phyloP scores from a whole-genome alignment of 2,329 filamentous ascomycete genomes.

The Coniochaeta sp. region DNA sequence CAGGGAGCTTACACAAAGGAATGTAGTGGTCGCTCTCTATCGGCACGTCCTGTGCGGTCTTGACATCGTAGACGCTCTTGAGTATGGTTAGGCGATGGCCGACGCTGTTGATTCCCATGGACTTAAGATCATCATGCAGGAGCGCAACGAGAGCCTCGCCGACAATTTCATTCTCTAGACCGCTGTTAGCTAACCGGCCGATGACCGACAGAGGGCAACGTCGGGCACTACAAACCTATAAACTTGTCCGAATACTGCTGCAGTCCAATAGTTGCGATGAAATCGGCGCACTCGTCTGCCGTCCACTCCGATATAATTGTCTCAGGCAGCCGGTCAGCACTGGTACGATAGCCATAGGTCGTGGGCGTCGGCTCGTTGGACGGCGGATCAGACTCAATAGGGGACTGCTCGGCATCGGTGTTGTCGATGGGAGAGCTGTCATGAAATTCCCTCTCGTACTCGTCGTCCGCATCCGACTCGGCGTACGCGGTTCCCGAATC shows the following conservation, averaged over 20 bases:
- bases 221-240: constrained; percentile 54
- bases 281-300: constrained; percentile 84
- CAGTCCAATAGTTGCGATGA: constrained; percentile 71
- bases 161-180: constrained; percentile 84
- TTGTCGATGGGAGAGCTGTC: constrained; percentile 59
- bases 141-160: constrained; percentile 86
- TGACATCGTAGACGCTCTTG: constrained; percentile 93
- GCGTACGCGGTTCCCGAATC: constrained; percentile 58
- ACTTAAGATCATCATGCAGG: constrained; percentile 87
- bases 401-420: constrained; percentile 60
- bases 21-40: constrained; percentile 92
- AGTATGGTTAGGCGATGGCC: constrained; percentile 92
- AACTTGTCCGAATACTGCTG: constrained; percentile 78
- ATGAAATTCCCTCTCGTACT: constrained; percentile 68
- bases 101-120: constrained; percentile 88
- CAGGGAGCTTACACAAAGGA: constrained; percentile 65
- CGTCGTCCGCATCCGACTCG: constrained; percentile 76
- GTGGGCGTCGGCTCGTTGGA: constrained; percentile 73
- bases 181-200: neutral
- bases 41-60: constrained; percentile 85
- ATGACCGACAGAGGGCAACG: neutral
- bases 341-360: constrained; percentile 62
- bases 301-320: constrained; percentile 76
- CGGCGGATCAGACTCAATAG: constrained; percentile 64
- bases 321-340: constrained; percentile 60